Evolutionary conservation across 108 stramenopile species (phyloP), one percentile per base, ranked within the genome.

Genomic region (Seminavis robusta): DNA sequence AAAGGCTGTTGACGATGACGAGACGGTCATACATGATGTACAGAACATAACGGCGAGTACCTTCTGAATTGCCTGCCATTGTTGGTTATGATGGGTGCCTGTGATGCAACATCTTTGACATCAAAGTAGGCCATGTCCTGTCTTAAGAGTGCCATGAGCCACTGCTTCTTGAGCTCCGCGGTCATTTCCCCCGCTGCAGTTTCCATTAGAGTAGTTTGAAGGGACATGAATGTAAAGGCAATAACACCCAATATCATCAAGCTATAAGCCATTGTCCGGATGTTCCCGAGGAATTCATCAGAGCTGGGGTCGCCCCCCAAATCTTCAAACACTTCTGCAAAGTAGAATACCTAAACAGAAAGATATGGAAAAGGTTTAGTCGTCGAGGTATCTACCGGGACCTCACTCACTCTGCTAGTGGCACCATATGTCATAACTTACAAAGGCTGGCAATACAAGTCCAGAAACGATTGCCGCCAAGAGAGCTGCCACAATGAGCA

Each of bases 61-160:
- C 60, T 67, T 48, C 51, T 67, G 56, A 54, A 78, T 51, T 69
- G 63, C 25, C 26, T 48, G 5, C 59, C 77, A 61, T 72, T 78
- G 3, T 54, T 31, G 5, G 65, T 45, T 17, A 78, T 45, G 6
- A 73, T 47, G 13, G 78, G 62, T 11, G 83, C 69, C 13, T 71
- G 59, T 4, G 67, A 75, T 5, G 66, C 46, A 13, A 77, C 62
- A 52, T 84, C 77, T 13, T 47, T 47, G 25, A 68, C 27, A 50
- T 84, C 82, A 61, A 47, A 76, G 52, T 76, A 84, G 19, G 77
- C 74, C 67, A 84, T 71, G 43, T 84, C 83, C 43, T 79, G 71
- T 19, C 73, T 46, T n/a, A 84, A 48, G 10, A 84, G 52, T 2
- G 83, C 72, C 9, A 47, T 46, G 45, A 84, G 75, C 79, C 79